Percentiles rank a stretch among this genome's conserved stretches.
phyloP scores from a whole-genome alignment of 208 protist species.

The Wallacemonas sp. region DNA sequence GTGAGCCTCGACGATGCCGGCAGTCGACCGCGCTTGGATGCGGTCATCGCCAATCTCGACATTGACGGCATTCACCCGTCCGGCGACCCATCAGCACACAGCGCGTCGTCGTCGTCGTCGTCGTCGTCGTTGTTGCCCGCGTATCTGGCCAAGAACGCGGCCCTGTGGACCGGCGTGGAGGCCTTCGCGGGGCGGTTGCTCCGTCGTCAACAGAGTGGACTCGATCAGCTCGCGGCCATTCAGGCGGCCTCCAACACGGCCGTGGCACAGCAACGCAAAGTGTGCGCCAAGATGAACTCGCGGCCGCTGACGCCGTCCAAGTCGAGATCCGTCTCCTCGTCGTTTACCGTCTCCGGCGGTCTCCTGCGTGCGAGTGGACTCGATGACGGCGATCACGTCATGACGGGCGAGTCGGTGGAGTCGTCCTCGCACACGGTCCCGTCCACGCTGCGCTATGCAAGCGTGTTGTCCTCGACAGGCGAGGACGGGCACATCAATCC shows the following conservation, averaged over 20 bases:
- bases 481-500: constrained; percentile 28
- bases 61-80: background rate
- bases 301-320: background rate
- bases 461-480: constrained; percentile 5
- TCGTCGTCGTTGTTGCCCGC: background rate
- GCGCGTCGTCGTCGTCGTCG: background rate
- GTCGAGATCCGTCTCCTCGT: background rate
- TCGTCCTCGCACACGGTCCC: background rate
- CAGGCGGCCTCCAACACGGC: background rate
- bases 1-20: constrained; percentile 8
- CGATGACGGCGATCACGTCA: background rate
- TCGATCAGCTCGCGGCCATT: constrained; percentile 2
- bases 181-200: constrained; percentile 1
- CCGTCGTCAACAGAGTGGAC: background rate
- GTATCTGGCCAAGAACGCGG: background rate
- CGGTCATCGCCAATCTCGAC: constrained; percentile 5
- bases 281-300: background rate
- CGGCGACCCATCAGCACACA: background rate
- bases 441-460: constrained; percentile 5
- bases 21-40: background rate
- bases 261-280: constrained; percentile 1
- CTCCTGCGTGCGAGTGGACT: background rate
- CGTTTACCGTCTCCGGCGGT: background rate
- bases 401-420: too few species aligned
- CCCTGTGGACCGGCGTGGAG: constrained; percentile 5